Base-by-base conservation (phyloP, 345 rosid genomes). In the Citrus medica region DNA sequence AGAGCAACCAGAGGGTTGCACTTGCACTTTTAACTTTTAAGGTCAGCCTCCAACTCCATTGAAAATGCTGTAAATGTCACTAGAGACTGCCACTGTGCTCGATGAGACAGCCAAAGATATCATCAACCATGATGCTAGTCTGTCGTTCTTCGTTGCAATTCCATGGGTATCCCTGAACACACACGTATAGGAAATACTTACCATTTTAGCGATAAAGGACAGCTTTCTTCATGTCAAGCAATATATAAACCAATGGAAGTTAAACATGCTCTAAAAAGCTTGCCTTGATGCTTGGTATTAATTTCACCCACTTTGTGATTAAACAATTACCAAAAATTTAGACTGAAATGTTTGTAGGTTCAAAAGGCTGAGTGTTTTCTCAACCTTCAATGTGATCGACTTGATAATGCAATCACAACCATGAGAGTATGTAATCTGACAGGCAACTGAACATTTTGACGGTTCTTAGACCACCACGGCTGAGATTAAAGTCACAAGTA, bases 61-160 rank as follows among this genome's bases (percentile, higher is more conserved):
- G 65, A 88, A 82, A 55, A 87, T 48, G 81, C 89, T 78, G 68
- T 86, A 87, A 14, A 88, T 80, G 38, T 89, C 92, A 63, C 88
- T 91, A n/a, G 80, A 83, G n/a, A 91, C 80, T 38, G 95, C 91
- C 70, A 82, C 89, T 5, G 79, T 81, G 82, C 95, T 91, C 4
- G 89, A 86, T n/a, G 88, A 81, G 69, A 86, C 79, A 9, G 93
- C 88, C 77, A 89, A 77, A 24, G 83, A 5, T 66, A 91, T 84
- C 95, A 89, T 87, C 33, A 89, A n/a, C 92, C 90, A 89, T 16
- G 93, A 85, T 48, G 77, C 76, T 67, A 83, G 14, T 79, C 73
- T 87, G 82, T 89, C 93, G 12, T 79, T 85, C 86, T 80, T 86
- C 7, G 90, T 88, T 48, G 92, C 87, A 40, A 87, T 86, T 73